Percentiles rank a stretch among this genome's conserved stretches.
Conservation (phyloP, 352 stramenopile species). For the Globisporangium canariense region DNA sequence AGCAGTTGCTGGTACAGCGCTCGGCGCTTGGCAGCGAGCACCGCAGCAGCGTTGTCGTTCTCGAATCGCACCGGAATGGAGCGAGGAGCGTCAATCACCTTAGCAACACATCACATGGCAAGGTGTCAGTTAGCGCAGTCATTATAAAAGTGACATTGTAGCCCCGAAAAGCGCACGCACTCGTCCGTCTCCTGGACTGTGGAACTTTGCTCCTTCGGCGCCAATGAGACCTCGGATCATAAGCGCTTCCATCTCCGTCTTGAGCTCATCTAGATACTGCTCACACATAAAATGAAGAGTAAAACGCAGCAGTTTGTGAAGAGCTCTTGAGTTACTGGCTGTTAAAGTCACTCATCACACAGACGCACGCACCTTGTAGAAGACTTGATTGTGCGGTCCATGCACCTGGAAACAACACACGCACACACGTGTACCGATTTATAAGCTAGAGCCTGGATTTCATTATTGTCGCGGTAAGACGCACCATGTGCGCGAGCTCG, state of each 20-base stretch:
- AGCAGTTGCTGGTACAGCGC: constrained; percentile 18
- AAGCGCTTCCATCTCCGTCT: constrained; percentile 53
- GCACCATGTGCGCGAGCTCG: constrained; percentile 67
- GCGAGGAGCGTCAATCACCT: constrained; percentile 6
- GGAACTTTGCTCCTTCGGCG: constrained; percentile 40
- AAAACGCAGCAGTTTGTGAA: neutral
- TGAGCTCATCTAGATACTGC: constrained; percentile 55
- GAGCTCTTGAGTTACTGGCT: neutral
- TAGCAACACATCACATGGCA: neutral
- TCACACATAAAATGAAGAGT: neutral
- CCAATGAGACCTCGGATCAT: constrained; percentile 49
- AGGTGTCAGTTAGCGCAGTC: neutral
- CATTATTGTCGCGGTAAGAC: neutral
- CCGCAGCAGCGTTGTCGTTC: constrained; percentile 31
- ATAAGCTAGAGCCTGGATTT: neutral
- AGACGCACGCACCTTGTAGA: constrained; percentile 43
- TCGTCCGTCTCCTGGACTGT: constrained; percentile 36
- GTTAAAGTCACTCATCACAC: neutral
- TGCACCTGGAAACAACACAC: constrained; percentile 21
- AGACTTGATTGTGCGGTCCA: constrained; percentile 59
- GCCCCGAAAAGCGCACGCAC: constrained; percentile 19
- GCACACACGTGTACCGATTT: neutral
- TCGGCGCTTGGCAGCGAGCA: constrained; percentile 36
- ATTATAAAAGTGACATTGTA: too few relatives aligned
- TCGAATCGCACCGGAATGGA: constrained; percentile 20